Conservation (phyloP, 2,329 filamentous ascomycete genomes). For the Colletotrichum liriopes region DNA sequence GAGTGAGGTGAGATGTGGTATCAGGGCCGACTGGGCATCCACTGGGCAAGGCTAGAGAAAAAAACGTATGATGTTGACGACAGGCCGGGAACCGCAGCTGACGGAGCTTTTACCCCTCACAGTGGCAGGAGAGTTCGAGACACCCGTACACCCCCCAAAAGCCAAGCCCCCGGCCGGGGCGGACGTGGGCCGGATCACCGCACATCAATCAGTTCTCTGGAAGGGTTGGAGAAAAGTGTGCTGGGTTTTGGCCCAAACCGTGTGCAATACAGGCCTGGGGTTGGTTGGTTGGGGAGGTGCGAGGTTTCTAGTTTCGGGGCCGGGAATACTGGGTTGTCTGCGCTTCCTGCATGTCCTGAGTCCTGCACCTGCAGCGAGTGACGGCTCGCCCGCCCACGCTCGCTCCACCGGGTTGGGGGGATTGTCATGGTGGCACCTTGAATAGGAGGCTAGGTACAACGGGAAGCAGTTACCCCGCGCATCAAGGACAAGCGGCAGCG, state of each 20-base stretch:
- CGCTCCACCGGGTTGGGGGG: constrained; percentile 28
- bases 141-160: constrained; percentile 15
- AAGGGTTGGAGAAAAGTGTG: constrained; percentile 28
- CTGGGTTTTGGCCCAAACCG: neutral
- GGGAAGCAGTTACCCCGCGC: constrained; percentile 36
- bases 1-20: constrained; percentile 36
- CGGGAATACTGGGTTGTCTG: neutral
- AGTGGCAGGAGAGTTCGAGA: constrained; percentile 37
- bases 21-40: constrained; percentile 40
- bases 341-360: constrained; percentile 9
- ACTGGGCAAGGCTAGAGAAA: constrained; percentile 36
- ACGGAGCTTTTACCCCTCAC: constrained; percentile 40
- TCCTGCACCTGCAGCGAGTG: constrained; percentile 23
- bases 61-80: constrained; percentile 43
- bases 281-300: neutral
- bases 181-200: constrained; percentile 33
- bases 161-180: constrained; percentile 32
- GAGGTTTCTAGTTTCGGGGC: neutral
- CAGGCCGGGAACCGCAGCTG: constrained; percentile 40
- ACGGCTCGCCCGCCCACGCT: constrained; percentile 15
- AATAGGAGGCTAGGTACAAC: constrained; percentile 22
- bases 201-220: constrained; percentile 16
- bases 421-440: constrained; percentile 1
- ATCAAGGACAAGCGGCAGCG: constrained; percentile 15
- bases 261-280: neutral